These are phyloP conservation scores for Coniochaeta pulveracea DNA, from an alignment of 2,329 filamentous ascomycete genomes.

Conservation along the genomic window DNA sequence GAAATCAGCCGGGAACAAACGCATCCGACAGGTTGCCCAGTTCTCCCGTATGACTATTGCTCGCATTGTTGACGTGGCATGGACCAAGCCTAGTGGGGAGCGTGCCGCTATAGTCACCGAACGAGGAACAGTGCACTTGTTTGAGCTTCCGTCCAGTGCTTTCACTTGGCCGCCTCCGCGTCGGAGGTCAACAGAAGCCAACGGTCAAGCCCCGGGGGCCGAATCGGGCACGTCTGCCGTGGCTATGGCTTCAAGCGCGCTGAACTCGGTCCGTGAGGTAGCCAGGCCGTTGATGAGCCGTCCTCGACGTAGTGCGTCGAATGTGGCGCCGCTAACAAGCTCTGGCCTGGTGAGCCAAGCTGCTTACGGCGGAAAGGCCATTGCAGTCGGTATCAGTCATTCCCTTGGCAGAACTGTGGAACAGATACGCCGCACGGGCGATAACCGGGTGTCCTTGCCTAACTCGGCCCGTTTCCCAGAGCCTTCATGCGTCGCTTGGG, in stretches of 20 bases:
- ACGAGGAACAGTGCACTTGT: constrained; percentile 87
- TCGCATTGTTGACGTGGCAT: constrained; percentile 79
- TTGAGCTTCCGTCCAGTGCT: constrained; percentile 72
- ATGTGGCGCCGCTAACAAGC: constrained; percentile 24
- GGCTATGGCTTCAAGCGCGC: constrained; percentile 57
- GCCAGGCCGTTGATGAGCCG: constrained; percentile 48
- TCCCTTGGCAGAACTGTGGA: constrained; percentile 65
- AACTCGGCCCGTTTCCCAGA: constrained; percentile 39
- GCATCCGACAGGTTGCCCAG: constrained; percentile 74
- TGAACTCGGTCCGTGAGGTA: constrained; percentile 59
- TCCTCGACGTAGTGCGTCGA: constrained; percentile 39
- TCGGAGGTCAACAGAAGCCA: constrained; percentile 31
- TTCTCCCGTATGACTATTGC: constrained; percentile 89
- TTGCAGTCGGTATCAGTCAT: constrained; percentile 63
- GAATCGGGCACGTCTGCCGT: constrained; percentile 45
- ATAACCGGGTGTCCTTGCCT: constrained; percentile 63
- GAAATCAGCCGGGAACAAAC: constrained; percentile 37
- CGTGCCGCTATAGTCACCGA: constrained; percentile 84
- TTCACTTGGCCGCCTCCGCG: constrained; percentile 79
- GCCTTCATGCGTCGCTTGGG: constrained; percentile 52
- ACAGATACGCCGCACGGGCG: constrained; percentile 61
- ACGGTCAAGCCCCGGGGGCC: constrained; percentile 32
- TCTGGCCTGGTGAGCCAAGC: constrained; percentile 45
- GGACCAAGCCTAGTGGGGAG: constrained; percentile 73
- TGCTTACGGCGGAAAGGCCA: constrained; percentile 58